Conservation (phyloP, 164 flowering plant species). For the Euptelea pleiosperma region DNA sequence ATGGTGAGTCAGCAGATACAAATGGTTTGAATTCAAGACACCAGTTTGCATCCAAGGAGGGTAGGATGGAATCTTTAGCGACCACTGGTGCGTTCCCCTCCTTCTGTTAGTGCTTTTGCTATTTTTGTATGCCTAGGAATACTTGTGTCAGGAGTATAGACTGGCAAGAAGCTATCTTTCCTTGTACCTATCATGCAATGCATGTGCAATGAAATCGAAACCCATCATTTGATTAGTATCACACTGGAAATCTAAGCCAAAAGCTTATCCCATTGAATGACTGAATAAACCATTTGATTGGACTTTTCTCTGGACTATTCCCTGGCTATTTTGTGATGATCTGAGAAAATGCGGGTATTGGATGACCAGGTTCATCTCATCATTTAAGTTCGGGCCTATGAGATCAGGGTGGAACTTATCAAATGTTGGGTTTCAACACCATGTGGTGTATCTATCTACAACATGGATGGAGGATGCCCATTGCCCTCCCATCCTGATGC, state of each 20-base stretch:
- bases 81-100: conserved; percentile 50
- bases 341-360: not conserved
- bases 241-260: not conserved
- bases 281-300: no score
- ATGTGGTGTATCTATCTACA: no score
- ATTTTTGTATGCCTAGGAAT: no score
- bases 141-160: not conserved
- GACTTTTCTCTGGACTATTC: no score
- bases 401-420: not conserved
- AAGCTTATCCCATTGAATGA: no score
- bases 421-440: no score
- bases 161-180: not conserved
- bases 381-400: not conserved
- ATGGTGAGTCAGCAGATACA: conserved; percentile 34
- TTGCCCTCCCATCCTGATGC: not conserved
- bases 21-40: conserved; percentile 44
- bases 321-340: no score
- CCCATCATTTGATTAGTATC: not conserved
- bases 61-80: conserved; percentile 52
- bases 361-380: not conserved
- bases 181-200: not conserved
- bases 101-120: conserved; percentile 1
- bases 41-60: conserved; percentile 43
- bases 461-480: no score
- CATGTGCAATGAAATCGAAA: not conserved